Conservation (phyloP, 1,284 basidiomycete genomes). For the Ganoderma resinaceum region DNA sequence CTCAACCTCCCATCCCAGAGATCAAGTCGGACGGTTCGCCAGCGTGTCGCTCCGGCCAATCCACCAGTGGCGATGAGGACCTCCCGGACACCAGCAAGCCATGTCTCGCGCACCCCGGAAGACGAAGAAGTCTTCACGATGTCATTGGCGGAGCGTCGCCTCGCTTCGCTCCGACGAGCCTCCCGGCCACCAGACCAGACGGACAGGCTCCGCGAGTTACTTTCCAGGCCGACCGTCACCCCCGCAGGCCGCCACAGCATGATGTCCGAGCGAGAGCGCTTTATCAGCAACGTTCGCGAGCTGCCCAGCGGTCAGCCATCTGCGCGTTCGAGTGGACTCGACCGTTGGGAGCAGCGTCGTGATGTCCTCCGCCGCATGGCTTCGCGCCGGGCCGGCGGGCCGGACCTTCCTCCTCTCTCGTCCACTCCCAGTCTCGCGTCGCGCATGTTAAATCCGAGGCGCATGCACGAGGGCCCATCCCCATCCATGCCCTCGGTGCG, state of each 20-base stretch:
- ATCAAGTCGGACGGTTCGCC: not conserved
- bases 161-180: not conserved
- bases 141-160: not conserved
- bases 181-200: constrained; percentile 4
- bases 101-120: not conserved
- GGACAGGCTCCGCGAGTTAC: constrained; percentile 8
- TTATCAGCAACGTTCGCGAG: not conserved
- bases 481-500: not conserved
- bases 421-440: not conserved
- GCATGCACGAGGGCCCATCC: not conserved
- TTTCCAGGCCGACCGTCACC: not conserved
- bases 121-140: not conserved
- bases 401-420: not conserved
- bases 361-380: not conserved
- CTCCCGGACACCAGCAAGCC: not conserved
- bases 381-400: not conserved
- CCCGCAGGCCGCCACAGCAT: constrained; percentile 8
- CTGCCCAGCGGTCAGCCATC: not conserved
- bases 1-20: not conserved
- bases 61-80: not conserved
- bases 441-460: not conserved
- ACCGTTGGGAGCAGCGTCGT: constrained; percentile 15
- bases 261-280: constrained; percentile 21
- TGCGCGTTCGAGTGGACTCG: not conserved
- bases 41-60: not conserved